Percentiles rank a stretch among this genome's conserved stretches.
Conservation (phyloP, 2,329 filamentous ascomycete genomes). For the Fusarium equiseti region DNA sequence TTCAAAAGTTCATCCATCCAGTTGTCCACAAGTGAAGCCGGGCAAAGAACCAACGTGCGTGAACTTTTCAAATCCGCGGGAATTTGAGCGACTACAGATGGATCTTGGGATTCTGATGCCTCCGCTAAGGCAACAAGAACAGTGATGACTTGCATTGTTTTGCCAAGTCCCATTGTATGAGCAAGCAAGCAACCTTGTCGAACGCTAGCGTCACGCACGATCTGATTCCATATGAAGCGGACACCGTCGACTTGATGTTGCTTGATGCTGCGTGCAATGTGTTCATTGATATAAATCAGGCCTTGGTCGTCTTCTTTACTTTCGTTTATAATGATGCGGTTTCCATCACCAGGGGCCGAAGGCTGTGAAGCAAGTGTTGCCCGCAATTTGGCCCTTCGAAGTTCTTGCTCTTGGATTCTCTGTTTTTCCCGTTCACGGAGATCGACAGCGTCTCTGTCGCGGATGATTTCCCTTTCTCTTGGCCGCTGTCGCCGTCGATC, state of each 20-base stretch:
- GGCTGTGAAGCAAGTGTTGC: slow-evolving; percentile 59
- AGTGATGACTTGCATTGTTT: slow-evolving; percentile 91
- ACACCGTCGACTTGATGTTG: slow-evolving; percentile 85
- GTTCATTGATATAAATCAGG: slow-evolving; percentile 72
- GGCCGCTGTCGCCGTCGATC: slow-evolving; percentile 41
- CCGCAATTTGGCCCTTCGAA: slow-evolving; percentile 62
- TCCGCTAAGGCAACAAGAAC: slow-evolving; percentile 81
- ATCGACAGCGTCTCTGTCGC: slow-evolving; percentile 57
- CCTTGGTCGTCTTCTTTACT: slow-evolving; percentile 70
- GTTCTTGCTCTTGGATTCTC: slow-evolving; percentile 66
- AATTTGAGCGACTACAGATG: slow-evolving; percentile 72
- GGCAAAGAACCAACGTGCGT: slow-evolving; percentile 80
- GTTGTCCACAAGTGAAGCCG: slow-evolving; percentile 80
- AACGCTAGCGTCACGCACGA: slow-evolving; percentile 70
- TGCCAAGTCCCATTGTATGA: slow-evolving; percentile 92
- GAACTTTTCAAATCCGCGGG: slow-evolving; percentile 72
- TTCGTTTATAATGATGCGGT: slow-evolving; percentile 74
- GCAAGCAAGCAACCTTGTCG: slow-evolving; percentile 84
- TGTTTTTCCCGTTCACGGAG: slow-evolving; percentile 67
- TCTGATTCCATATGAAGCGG: slow-evolving; percentile 88
- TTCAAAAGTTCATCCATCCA: slow-evolving; percentile 82
- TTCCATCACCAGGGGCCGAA: slow-evolving; percentile 58
- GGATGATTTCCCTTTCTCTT: slow-evolving; percentile 54
- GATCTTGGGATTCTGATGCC: slow-evolving; percentile 70
- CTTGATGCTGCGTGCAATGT: slow-evolving; percentile 76